phyloP scores from a whole-genome alignment of 169 alveolate genomes.

The Plasmodium chabaudi region DNA sequence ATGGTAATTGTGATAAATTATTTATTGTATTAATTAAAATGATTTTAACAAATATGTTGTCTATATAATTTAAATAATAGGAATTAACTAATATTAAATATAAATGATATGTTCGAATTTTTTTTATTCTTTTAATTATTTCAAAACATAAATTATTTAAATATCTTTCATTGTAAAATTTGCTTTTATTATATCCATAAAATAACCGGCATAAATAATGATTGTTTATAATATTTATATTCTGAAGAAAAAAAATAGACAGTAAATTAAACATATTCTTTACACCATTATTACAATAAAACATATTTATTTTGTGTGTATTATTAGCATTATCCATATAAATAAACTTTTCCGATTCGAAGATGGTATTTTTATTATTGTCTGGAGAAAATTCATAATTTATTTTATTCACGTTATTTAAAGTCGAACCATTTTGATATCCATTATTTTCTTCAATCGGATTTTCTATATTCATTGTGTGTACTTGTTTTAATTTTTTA shows the following conservation, averaged over 20 bases:
- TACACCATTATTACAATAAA: conserved; percentile 46
- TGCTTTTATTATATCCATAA: conserved; percentile 73
- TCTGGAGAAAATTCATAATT: background rate
- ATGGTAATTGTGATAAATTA: conserved; percentile 68
- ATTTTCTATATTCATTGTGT: background rate
- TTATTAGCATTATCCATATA: conserved; percentile 20
- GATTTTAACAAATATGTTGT: conserved; percentile 30
- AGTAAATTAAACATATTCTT: conserved; percentile 61
- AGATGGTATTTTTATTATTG: conserved; percentile 4
- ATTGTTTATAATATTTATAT: conserved; percentile 43
- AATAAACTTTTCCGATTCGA: conserved; percentile 13
- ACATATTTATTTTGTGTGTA: conserved; percentile 11
- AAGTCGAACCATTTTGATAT: no score
- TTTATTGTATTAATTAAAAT: conserved; percentile 22
- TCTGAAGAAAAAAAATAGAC: conserved; percentile 68
- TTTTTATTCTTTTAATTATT: conserved; percentile 72
- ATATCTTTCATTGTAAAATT: conserved; percentile 67
- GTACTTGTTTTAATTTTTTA: background rate
- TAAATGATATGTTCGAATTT: conserved; percentile 72
- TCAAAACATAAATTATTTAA: conserved; percentile 69
- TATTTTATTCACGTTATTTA: no score
- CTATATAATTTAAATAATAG: conserved; percentile 56
- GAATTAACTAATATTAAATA: conserved; percentile 47
- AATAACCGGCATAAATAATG: conserved; percentile 73
- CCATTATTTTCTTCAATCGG: background rate